Base-by-base conservation (phyloP, 208 protist genomes). In the Trypanosoma theileri region DNA sequence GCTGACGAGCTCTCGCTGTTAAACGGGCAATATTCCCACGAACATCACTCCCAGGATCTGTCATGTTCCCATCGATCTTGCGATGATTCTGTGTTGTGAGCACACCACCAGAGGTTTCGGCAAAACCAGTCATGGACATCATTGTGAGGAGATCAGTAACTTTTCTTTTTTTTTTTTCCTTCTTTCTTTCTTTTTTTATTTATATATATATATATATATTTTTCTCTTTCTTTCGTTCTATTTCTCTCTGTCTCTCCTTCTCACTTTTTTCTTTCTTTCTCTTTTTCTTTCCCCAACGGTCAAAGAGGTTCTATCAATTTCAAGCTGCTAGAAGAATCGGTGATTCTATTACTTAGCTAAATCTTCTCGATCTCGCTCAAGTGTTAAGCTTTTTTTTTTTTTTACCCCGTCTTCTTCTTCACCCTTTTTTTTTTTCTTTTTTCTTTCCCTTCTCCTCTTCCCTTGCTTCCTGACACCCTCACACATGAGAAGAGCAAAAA, bases 1-100 rank as follows among this genome's bases (percentile, higher is more conserved):
- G 77, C 28, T 84, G 78, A 42, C 82, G 80, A 8, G 89, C 86
- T 9, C 89, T 76, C 12, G 85, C 85, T n/a, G 81, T 91, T 35
- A 94, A 75, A 22, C 72, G 69, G 42, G 89, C 75, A 22, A 94
- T 77, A 16, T 76, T 86, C 14, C 77, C 79, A 31, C 89, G 89
- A 45, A 91, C 77, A 59, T 89, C 88, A 42, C 82, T 45, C 11
- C 31, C 56, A 10, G 59, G 28, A 42, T 69, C 58, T 24, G 51
- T 35, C 10, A 40, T 50, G 24, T 31, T 40, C 11, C 24, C 35
- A 21, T 24, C 31, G 26, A 6, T 28, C 31, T 59, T 60, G 13
- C 45, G 40, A 28, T 59, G 40, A 28, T 60, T 68, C 4, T 66
- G 69, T 10, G 58, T 44, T 41, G 51, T 62, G 31, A 71, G 52